phyloP scores from a whole-genome alignment of 2,329 filamentous ascomycete genomes.

The Alternaria postmessia region DNA sequence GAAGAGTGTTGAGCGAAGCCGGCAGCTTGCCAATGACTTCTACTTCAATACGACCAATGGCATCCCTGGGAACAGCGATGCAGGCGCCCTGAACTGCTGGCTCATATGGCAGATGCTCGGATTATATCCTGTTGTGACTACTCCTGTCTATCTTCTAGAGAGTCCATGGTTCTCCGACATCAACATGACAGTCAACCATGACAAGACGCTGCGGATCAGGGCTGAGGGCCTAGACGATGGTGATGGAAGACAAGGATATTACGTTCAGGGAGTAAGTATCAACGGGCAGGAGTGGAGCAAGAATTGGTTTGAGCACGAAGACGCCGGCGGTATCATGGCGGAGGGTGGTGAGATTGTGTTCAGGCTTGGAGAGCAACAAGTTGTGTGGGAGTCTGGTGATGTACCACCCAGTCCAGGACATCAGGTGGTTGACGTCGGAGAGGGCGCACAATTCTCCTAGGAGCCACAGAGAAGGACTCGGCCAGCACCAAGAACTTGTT shows the following conservation, averaged over 20 bases:
- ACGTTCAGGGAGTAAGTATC: slow-evolving; percentile 62
- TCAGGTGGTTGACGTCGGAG: slow-evolving; percentile 34
- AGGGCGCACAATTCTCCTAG: neutral
- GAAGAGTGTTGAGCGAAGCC: slow-evolving; percentile 44
- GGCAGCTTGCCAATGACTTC: slow-evolving; percentile 51
- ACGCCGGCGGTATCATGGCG: slow-evolving; percentile 49
- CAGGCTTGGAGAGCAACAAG: slow-evolving; percentile 35
- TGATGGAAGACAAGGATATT: slow-evolving; percentile 56
- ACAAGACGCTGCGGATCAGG: slow-evolving; percentile 56
- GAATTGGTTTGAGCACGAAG: slow-evolving; percentile 65
- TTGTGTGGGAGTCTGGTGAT: slow-evolving; percentile 44
- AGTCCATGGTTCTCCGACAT: slow-evolving; percentile 57
- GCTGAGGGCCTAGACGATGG: slow-evolving; percentile 52
- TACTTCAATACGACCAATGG: slow-evolving; percentile 52
- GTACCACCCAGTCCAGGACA: slow-evolving; percentile 47
- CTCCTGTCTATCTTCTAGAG: slow-evolving; percentile 57
- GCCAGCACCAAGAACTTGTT: neutral
- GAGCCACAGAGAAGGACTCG: no score
- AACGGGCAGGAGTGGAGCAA: slow-evolving; percentile 61
- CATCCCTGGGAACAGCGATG: slow-evolving; percentile 58
- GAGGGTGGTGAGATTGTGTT: slow-evolving; percentile 49
- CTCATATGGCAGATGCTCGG: slow-evolving; percentile 61
- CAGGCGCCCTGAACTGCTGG: slow-evolving; percentile 60
- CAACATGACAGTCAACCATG: slow-evolving; percentile 47
- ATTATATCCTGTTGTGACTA: slow-evolving; percentile 58